These are phyloP conservation scores for Rosa lucieae DNA, from an alignment of 306 rosid species.

Conservation along the genomic window DNA sequence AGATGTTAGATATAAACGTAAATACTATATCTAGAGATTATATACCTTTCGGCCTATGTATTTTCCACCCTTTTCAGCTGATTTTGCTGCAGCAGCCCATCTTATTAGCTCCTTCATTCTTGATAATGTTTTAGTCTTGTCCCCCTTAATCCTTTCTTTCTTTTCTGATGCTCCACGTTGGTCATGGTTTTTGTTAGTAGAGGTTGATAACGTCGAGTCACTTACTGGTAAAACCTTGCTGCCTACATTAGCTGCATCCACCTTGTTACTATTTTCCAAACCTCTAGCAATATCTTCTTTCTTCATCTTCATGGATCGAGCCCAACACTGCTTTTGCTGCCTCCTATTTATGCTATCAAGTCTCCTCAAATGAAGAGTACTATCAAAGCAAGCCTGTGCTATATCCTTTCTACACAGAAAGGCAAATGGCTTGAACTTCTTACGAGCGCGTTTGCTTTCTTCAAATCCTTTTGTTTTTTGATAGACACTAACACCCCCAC, in stretches of 20 bases:
- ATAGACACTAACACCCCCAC: constrained; percentile 30
- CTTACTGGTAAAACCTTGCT: constrained; percentile 74
- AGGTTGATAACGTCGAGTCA: constrained; percentile 46
- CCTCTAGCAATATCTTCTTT: constrained; percentile 49
- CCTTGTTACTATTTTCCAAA: constrained; percentile 38
- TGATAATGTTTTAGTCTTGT: constrained; percentile 53
- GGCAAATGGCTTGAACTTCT: constrained; percentile 46
- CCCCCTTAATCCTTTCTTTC: constrained; percentile 46
- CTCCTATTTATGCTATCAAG: constrained; percentile 26
- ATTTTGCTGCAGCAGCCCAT: constrained; percentile 80
- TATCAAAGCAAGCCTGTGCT: constrained; percentile 52
- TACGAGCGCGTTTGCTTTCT: constrained; percentile 34
- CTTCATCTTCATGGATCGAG: constrained; percentile 56
- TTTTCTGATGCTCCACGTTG: constrained; percentile 32
- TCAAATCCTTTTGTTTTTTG: constrained; percentile 28
- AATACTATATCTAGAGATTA: neutral
- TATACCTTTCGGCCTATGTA: constrained; percentile 56
- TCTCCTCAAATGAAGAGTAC: constrained; percentile 47
- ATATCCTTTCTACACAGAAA: constrained; percentile 48
- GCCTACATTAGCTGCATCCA: constrained; percentile 47
- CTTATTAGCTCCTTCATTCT: constrained; percentile 88
- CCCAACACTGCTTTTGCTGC: constrained; percentile 25
- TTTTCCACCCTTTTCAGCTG: constrained; percentile 64
- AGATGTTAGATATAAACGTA: neutral
- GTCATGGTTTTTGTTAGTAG: constrained; percentile 27